A percentile compares a stretch with the other conserved stretches of the same genome.
These are phyloP conservation scores for Multifurca ochricompacta DNA, from an alignment of 768 basidiomycete species.

Conservation along the genomic window DNA sequence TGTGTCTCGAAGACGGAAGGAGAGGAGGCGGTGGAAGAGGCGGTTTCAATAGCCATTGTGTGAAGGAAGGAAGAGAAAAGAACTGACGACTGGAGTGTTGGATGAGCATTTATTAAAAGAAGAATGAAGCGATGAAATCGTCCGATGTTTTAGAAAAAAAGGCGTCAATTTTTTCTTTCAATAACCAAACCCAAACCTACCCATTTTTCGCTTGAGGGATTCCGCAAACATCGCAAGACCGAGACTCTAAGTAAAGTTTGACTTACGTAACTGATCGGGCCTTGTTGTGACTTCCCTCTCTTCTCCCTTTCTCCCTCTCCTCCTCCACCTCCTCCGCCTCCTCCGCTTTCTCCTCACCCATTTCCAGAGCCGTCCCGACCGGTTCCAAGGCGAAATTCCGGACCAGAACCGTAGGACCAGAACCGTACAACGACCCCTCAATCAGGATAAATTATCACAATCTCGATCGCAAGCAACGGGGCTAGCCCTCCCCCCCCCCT, in stretches of 20 bases:
- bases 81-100: background rate
- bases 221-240: conserved; percentile 8
- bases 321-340: too few relatives aligned
- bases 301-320: background rate
- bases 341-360: background rate
- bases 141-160: conserved; percentile 22
- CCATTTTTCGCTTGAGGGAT: background rate
- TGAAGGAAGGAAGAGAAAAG: background rate
- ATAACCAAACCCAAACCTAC: background rate
- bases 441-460: background rate
- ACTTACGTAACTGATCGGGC: conserved; percentile 17
- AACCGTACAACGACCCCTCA: background rate
- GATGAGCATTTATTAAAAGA: conserved; percentile 13
- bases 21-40: background rate
- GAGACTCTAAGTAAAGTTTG: background rate
- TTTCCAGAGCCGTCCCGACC: conserved; percentile 8
- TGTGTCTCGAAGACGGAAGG: conserved; percentile 18
- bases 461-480: background rate
- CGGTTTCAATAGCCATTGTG: conserved; percentile 21
- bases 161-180: background rate
- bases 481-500: background rate
- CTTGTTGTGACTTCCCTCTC: background rate
- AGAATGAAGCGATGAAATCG: conserved; percentile 8
- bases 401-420: background rate
- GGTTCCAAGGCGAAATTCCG: conserved; percentile 14